Base-by-base conservation (phyloP, 225 moss, liverwort and hornwort species). In the Ulota crispa region DNA sequence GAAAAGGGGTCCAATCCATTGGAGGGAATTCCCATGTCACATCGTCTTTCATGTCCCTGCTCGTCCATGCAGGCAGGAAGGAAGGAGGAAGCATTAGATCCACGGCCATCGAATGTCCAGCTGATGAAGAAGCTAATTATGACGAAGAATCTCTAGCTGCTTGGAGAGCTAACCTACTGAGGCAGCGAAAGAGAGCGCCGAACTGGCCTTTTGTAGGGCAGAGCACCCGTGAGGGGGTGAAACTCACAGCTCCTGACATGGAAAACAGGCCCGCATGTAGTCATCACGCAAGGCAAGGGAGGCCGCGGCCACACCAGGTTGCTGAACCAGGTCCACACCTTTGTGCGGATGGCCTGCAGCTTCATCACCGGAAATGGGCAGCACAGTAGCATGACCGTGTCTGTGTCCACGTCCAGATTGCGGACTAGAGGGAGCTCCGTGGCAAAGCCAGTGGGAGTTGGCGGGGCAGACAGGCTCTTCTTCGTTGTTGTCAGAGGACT, bases 231-330 rank as follows among this genome's bases (percentile, higher is more conserved):
- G 6, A 79, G 73, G 6, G 73, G 73, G 21, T 81, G 80, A 30
- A 73, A 73, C 6, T 39, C 14, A 39, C 73, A 81, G 4, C 15
- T 73, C 13, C 54, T 20, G 3, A 53, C 23, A 11, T 81, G 80
- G 15, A 26, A 41, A 42, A 55, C 16, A 0, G 66, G 74, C 14
- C 66, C 66, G 2, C 81, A 81, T 23, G 80, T 73, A 0, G 74
- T 81, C 0, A 13, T 56, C 4, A 66, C 65, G 12, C 74, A 81
- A 24, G 81, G 81, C 66, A 74, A 12, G 0, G 81, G 81, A 30
- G 81, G 30, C 37, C 56, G 10, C 1, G 1, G 19, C 55, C 66
- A 74, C 0, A 74, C 0, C 11, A 74, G 9, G 31, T 56, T 56
- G 39, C 4, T 14, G 16, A 81, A 30, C 7, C 7, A 66, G 2